A percentile compares a stretch with the other conserved stretches of the same genome.
These are phyloP conservation scores for Suillus variegatus DNA, from an alignment of 768 basidiomycete genomes.

Conservation along the genomic window DNA sequence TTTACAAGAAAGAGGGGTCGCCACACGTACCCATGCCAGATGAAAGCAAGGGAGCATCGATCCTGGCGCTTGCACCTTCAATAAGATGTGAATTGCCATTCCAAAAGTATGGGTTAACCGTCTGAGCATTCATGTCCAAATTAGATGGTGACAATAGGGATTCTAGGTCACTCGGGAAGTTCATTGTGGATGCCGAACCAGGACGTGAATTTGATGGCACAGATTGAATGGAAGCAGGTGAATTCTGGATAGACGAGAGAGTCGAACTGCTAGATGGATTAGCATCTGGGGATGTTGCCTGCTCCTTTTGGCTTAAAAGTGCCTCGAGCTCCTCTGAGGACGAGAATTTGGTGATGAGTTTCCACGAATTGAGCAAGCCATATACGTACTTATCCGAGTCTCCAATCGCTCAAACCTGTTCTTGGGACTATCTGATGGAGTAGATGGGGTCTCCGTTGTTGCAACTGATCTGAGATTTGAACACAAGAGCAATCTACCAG, in stretches of 20 bases:
- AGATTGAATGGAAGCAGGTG: constrained; percentile 31
- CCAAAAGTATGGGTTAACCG: background rate
- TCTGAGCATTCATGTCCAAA: background rate
- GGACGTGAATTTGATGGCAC: constrained; percentile 1
- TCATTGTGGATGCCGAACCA: background rate
- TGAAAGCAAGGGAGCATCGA: background rate
- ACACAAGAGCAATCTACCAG: constrained; percentile 3
- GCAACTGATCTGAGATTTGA: constrained; percentile 32
- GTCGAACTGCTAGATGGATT: constrained; percentile 8
- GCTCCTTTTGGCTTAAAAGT: constrained; percentile 60
- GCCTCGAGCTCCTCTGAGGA: constrained; percentile 66
- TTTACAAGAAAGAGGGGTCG: background rate
- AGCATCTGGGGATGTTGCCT: constrained; percentile 8
- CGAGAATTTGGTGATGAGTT: constrained; percentile 9
- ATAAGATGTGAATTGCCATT: constrained; percentile 1
- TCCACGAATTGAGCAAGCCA: constrained; percentile 2
- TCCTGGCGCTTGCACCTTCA: background rate
- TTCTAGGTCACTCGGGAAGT: background rate
- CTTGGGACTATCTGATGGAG: constrained; percentile 52
- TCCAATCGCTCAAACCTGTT: constrained; percentile 66
- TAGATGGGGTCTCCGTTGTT: constrained; percentile 33
- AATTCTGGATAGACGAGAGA: constrained; percentile 17
- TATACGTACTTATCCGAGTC: constrained; percentile 61
- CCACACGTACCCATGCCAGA: background rate
- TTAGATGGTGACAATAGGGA: constrained; percentile 1